These are phyloP conservation scores for Macrocybe sp. DNA, from an alignment of 1,284 basidiomycete genomes.

Conservation along the genomic window DNA sequence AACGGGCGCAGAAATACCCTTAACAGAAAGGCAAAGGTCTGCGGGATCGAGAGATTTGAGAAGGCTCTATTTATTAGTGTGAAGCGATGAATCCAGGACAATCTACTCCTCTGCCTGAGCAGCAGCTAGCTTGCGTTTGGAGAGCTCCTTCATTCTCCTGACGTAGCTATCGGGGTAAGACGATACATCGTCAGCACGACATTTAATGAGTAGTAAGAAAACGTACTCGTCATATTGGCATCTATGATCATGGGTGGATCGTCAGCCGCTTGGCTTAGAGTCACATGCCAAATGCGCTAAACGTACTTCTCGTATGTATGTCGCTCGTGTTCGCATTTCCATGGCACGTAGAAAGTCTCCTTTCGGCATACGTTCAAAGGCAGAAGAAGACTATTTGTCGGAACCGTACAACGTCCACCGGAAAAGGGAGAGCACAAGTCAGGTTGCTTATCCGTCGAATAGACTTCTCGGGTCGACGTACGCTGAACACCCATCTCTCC, in stretches of 20 bases:
- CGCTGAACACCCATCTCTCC: slow-evolving; percentile 91
- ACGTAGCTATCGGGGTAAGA: slow-evolving; percentile 9
- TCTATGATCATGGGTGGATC: slow-evolving; percentile 1
- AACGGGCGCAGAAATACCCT: too few relatives aligned
- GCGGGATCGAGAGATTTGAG: too few relatives aligned
- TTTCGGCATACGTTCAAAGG: slow-evolving; percentile 81
- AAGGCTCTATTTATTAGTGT: too few relatives aligned
- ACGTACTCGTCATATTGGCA: slow-evolving; percentile 22
- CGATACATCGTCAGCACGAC: slow-evolving; percentile 6
- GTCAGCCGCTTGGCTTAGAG: not conserved
- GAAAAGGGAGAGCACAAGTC: not conserved
- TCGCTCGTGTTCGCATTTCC: slow-evolving; percentile 81
- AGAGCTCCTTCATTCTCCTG: slow-evolving; percentile 18
- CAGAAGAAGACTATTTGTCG: slow-evolving; percentile 63
- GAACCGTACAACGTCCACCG: not conserved
- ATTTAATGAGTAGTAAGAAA: not conserved
- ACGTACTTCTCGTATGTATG: slow-evolving; percentile 74
- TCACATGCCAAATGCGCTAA: not conserved
- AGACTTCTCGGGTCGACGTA: slow-evolving; percentile 35
- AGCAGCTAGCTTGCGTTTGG: slow-evolving; percentile 15
- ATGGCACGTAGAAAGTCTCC: slow-evolving; percentile 69
- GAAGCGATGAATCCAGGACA: too few relatives aligned
- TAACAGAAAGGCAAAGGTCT: too few relatives aligned
- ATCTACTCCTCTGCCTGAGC: slow-evolving; percentile 1
- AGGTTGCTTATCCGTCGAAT: not conserved